phyloP scores from a whole-genome alignment of 176 grass and related monocot genomes.

The Tillandsia leiboldiana region DNA sequence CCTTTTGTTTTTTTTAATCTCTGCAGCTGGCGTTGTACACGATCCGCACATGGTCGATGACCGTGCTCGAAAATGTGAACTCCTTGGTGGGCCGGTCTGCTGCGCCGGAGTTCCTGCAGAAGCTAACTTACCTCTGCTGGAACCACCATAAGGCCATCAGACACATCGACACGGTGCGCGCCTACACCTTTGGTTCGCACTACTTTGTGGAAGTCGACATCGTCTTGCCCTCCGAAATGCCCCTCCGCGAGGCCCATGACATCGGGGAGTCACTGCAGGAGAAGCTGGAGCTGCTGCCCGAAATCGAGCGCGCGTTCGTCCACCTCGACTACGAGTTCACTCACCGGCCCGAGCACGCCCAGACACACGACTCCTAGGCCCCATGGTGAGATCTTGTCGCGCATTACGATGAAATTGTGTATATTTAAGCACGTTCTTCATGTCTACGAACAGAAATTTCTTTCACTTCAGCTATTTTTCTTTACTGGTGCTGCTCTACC shows the following conservation, averaged over 20 bases:
- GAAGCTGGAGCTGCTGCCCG: conserved; percentile 79
- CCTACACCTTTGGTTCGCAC: conserved; percentile 94
- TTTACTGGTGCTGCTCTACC: too few relatives aligned
- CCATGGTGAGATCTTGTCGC: too few relatives aligned
- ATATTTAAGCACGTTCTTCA: too few relatives aligned
- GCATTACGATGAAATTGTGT: too few relatives aligned
- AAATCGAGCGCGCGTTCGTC: conserved; percentile 92
- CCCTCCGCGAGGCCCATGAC: conserved; percentile 72
- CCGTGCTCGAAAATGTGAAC: conserved; percentile 89
- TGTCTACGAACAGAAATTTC: too few relatives aligned
- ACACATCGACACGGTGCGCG: conserved; percentile 89
- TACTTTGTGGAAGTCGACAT: conserved; percentile 98
- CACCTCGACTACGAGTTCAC: conserved; percentile 97
- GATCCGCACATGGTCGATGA: conserved; percentile 82
- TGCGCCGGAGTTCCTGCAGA: conserved; percentile 81
- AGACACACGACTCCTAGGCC: conserved; percentile 52
- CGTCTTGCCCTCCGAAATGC: conserved; percentile 74
- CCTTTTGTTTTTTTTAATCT: background rate
- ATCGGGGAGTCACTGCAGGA: conserved; percentile 93
- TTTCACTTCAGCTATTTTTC: too few relatives aligned
- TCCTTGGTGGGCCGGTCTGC: conserved; percentile 84
- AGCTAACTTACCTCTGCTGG: conserved; percentile 91
- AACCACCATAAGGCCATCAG: conserved; percentile 94
- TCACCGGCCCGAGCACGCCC: conserved; percentile 71
- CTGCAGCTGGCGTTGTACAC: conserved; percentile 82